Base-by-base conservation (phyloP, 108 stramenopile genomes). In the Nitzschia putrida region DNA sequence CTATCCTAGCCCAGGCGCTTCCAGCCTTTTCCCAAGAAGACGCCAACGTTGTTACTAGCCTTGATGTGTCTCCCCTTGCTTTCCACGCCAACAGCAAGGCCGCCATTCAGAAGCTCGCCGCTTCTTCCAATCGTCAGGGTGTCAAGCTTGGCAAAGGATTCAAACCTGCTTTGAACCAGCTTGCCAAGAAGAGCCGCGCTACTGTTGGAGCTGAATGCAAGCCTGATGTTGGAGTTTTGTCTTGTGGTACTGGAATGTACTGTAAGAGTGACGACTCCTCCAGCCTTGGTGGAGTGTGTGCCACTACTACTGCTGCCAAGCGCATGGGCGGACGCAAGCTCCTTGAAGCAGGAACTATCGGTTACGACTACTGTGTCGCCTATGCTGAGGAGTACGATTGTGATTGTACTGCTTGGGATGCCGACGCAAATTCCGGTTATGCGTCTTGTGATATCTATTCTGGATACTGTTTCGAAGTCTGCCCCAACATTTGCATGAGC, bases 181-280 rank as follows among this genome's bases (percentile, higher is more conserved):
- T 34, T 1, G 4, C 29, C 29, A 34, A 34, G 4, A 34, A 34
- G 29, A 34, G 29, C 29, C 29, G 29, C 4, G 29, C 29, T 34
- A 3, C n/a, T 34, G 13, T 24, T 55, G 20, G 12, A 10, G 26
- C 25, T n/a, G 52, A 66, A 18, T 68, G 67, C 42, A 55, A 68
- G 41, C 67, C 67, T 13, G 67, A 68, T 68, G 41, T 57, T 2
- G 67, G 67, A 14, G 11, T 68, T 56, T 34, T 68, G 7, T 24
- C 67, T 22, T 68, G 67, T 56, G 67, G 67, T 3, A 41, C 23
- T 41, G 54, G 54, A 2, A 6, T 56, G 8, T 68, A 57, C 34
- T 68, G 67, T 54, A 44, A 39, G n/a, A 40, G 20, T 11, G 43
- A 41, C 54, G n/a, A 10, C 12, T 53, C 55, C 1, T 68, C 53